Evolutionary conservation across 176 grass and related monocot genomes (phyloP).

Genomic region (Tillandsia leiboldiana): DNA sequence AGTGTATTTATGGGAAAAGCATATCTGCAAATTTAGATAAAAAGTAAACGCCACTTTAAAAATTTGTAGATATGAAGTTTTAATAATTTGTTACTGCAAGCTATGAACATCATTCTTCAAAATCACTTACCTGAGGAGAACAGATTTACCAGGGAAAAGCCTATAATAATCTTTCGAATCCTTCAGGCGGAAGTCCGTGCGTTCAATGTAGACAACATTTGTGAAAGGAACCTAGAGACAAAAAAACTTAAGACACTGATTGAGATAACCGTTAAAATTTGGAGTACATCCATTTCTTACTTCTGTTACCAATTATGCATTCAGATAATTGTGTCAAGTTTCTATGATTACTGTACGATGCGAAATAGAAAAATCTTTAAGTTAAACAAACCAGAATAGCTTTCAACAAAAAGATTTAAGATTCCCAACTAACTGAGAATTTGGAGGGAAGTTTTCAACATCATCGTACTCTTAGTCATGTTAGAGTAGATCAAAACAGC

Average conservation of each 20-base stretch:
- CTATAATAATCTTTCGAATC: constrained; percentile 97
- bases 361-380: no score
- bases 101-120: not conserved
- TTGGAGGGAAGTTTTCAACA: not conserved
- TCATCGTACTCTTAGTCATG: not conserved
- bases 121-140: constrained; percentile 64
- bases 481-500: not conserved
- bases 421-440: not conserved
- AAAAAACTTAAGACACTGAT: not conserved
- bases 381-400: not conserved
- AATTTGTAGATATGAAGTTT: not conserved
- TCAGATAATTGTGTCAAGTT: no score
- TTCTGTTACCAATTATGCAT: no score
- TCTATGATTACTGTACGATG: no score
- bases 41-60: not conserved
- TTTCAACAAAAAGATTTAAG: not conserved
- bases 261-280: not conserved
- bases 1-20: constrained; percentile 91
- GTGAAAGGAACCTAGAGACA: constrained; percentile 22
- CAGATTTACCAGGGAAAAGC: constrained; percentile 85
- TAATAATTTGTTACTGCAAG: not conserved
- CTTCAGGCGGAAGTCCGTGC: constrained; percentile 82
- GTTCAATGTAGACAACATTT: constrained; percentile 50
- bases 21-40: constrained; percentile 44
- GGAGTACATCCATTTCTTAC: no score